Conservation (phyloP, 1,139 yeast species). For the Magnusiomyces tetraspermus region DNA sequence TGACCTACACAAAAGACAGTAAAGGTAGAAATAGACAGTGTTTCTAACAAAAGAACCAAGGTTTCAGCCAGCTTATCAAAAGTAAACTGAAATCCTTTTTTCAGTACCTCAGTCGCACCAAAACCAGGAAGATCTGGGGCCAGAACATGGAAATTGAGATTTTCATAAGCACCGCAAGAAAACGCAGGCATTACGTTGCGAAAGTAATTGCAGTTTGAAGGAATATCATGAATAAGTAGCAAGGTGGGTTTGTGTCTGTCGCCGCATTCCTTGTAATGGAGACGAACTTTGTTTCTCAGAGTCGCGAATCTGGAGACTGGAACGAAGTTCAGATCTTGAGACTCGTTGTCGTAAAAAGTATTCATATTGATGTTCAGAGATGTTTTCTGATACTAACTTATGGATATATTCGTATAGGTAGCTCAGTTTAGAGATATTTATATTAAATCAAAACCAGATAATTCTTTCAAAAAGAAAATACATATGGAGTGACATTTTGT, state of each 20-base stretch:
- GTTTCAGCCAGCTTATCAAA: conserved; percentile 33
- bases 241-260: conserved; percentile 27
- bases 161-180: conserved; percentile 18
- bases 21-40: conserved; percentile 28
- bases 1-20: conserved; percentile 35
- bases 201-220: conserved; percentile 37
- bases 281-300: conserved; percentile 22
- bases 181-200: conserved; percentile 34
- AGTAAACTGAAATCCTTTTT: conserved; percentile 24
- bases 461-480: no score
- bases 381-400: no score
- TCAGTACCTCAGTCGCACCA: conserved; percentile 35
- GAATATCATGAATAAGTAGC: conserved; percentile 39
- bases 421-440: no score
- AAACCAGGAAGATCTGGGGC: conserved; percentile 42
- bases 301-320: background rate
- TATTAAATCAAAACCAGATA: no score
- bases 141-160: conserved; percentile 30
- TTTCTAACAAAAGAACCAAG: conserved; percentile 30
- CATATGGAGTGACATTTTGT: no score
- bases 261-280: conserved; percentile 38
- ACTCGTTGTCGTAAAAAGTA: background rate
- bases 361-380: no score
- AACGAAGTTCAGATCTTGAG: background rate
- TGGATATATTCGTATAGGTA: no score